Base-by-base conservation (phyloP, 1,139 yeast species). In the Pneumocystis carinii region DNA sequence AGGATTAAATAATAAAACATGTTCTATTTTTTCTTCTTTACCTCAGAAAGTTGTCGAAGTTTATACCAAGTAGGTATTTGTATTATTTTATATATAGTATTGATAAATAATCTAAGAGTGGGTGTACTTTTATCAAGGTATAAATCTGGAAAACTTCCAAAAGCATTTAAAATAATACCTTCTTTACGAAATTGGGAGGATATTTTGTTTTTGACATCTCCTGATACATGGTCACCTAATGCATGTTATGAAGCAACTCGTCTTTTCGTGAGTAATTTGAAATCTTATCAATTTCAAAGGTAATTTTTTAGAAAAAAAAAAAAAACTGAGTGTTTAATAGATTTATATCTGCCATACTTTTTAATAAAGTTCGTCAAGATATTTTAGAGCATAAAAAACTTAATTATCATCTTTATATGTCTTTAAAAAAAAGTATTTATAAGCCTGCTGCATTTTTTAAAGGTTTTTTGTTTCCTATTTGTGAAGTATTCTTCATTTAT, bases 361-460 rank as follows among this genome's bases (percentile, higher is more conserved):
- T 89, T 67, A 96, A 90, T 69, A 81, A 95, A 72, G 90, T 92
- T 73, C 83, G 96, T 74, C 80, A 80, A 56, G 87, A 88, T 66
- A 86, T 92, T 64, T 94, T 87, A 70, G 87, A 85, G 55, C 84
- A 85, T 68, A 75, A 76, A 67, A 74, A 75, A 15, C 75, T 77
- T 77, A 90, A 94, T 75, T 92, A 92, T 73, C 99, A 92, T 73
- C 79, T 92, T 61, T 92, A 92, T 75, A 83, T 97, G 71, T 85
- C 98, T 0, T 77, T 92, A 69, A 90, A 90, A 74, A 94, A 94
- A 75, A 83, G 97, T 0, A 80, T 94, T 64, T 92, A 92, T 78
- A 94, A 92, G 75, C 98, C 99, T 35, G 92, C 95, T 64, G 98
- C 98, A 17, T 94, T 90, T 71, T 92, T 92, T 80, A 90, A 90